A percentile compares a stretch with the other conserved stretches of the same genome.
Evolutionary conservation across 352 stramenopile genomes (phyloP).

Genomic region (Pythium dissotocum): DNA sequence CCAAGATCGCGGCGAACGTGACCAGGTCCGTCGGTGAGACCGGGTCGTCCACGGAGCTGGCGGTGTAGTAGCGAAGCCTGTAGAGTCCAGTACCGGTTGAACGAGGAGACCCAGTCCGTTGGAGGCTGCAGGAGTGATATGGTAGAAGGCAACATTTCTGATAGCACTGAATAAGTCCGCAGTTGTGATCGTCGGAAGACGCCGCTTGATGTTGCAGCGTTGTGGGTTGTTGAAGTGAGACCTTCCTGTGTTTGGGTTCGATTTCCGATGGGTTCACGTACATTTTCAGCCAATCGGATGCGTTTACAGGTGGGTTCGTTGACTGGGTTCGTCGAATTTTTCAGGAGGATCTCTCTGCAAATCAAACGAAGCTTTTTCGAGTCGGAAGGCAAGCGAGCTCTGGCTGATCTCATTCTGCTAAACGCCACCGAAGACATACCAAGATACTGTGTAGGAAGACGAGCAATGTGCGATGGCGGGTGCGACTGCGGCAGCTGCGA

Average conservation of each 20-base stretch:
- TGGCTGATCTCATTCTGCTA: not conserved
- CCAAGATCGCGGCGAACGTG: constrained; percentile 57
- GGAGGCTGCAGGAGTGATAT: no score
- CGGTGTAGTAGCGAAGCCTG: constrained; percentile 10
- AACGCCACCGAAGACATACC: not conserved
- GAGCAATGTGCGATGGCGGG: constrained; percentile 11
- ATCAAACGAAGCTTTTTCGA: no score
- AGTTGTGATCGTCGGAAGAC: no score
- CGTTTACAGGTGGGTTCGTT: not conserved
- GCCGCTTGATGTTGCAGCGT: not conserved
- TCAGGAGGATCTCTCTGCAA: not conserved
- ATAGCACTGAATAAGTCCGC: no score
- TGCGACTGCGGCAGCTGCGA: constrained; percentile 5
- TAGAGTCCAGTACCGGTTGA: not conserved
- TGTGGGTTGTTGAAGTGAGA: not conserved
- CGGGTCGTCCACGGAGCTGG: constrained; percentile 8
- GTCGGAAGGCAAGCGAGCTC: no score
- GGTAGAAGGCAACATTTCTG: no score
- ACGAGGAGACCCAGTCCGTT: not conserved
- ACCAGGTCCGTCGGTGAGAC: constrained; percentile 37
- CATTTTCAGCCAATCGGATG: not conserved
- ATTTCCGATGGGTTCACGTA: not conserved
- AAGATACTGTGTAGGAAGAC: not conserved
- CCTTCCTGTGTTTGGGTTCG: not conserved
- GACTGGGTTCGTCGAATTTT: not conserved